These are phyloP conservation scores for Saccharomyces uvarum DNA, from an alignment of 1,139 yeast genomes.

Conservation along the genomic window DNA sequence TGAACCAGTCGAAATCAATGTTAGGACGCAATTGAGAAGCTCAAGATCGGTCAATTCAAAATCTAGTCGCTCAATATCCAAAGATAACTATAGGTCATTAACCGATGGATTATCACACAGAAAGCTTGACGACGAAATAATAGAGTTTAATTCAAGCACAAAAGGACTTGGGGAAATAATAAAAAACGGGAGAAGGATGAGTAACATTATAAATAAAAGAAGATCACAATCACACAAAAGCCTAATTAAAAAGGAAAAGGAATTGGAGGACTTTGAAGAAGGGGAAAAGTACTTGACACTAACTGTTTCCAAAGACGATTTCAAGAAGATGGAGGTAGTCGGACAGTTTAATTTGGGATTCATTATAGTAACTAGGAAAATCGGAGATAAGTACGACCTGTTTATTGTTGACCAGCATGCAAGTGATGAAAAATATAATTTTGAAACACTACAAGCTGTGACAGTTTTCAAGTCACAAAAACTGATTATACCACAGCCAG, in stretches of 20 bases:
- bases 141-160: neutral
- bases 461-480: constrained; percentile 61
- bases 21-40: constrained; percentile 5
- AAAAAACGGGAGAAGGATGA: neutral
- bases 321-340: constrained; percentile 61
- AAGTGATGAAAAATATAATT: constrained; percentile 88
- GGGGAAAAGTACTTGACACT: constrained; percentile 50
- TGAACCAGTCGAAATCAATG: constrained; percentile 12
- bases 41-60: neutral
- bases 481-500: constrained; percentile 53
- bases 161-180: neutral
- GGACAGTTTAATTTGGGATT: constrained; percentile 95
- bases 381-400: constrained; percentile 43
- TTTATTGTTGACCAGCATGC: constrained; percentile 96
- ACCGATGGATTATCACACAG: neutral
- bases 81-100: neutral
- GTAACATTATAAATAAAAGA: neutral
- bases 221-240: neutral
- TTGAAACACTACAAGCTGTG: constrained; percentile 55
- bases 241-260: constrained; percentile 9
- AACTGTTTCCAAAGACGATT: constrained; percentile 56
- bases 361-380: constrained; percentile 55
- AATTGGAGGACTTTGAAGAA: constrained; percentile 37
- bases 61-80: neutral
- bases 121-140: neutral